Conservation (phyloP, 352 stramenopile genomes). For the Achlya hypogyna region DNA sequence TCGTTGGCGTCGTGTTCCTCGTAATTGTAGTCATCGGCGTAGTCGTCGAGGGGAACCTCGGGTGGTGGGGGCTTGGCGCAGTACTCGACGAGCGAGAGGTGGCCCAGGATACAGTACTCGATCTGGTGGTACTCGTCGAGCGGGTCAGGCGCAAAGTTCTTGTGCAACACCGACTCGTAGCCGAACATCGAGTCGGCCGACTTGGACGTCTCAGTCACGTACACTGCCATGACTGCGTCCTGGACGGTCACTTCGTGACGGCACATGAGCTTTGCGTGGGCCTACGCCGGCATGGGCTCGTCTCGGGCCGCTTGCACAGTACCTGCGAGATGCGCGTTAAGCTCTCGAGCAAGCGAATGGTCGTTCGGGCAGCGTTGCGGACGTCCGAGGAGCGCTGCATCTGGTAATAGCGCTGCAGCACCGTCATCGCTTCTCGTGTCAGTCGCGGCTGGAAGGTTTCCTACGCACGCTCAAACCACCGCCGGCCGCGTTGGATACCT, state of each 20-base stretch:
- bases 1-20: not conserved
- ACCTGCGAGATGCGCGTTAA: conserved; percentile 84
- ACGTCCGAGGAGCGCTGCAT: conserved; percentile 52
- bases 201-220: conserved; percentile 71
- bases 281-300: conserved; percentile 32
- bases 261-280: conserved; percentile 83
- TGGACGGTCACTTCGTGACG: conserved; percentile 50
- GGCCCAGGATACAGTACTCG: conserved; percentile 59
- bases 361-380: conserved; percentile 72
- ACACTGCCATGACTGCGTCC: conserved; percentile 72
- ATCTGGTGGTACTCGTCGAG: conserved; percentile 52
- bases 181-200: conserved; percentile 52
- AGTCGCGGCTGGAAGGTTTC: conserved; percentile 80
- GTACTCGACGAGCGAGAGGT: conserved; percentile 44
- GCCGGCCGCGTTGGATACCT: conserved; percentile 25
- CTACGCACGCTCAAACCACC: not conserved
- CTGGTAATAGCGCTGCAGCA: conserved; percentile 90
- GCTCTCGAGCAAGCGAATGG: conserved; percentile 91
- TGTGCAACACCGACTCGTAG: conserved; percentile 52
- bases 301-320: not conserved
- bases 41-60: not conserved
- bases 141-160: conserved; percentile 53
- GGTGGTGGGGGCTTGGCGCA: not conserved
- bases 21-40: not conserved
- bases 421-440: conserved; percentile 60